These are phyloP conservation scores for Pseudozyma pruni DNA, from an alignment of 1,284 basidiomycete genomes.

Conservation along the genomic window DNA sequence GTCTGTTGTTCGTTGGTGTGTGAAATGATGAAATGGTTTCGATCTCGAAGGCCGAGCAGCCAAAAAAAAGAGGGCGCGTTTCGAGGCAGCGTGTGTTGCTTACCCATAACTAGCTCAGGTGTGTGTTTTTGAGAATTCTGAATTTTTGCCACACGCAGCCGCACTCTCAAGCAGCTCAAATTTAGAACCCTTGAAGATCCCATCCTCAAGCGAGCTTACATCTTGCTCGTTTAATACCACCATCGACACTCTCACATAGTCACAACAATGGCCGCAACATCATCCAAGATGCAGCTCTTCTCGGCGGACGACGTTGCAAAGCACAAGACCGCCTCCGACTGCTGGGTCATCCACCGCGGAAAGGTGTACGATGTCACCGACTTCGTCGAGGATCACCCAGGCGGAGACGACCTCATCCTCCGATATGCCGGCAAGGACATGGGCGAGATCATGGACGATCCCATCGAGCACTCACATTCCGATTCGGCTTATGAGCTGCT, in stretches of 20 bases:
- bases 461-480: slow-evolving; percentile 89
- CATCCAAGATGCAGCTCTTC: slow-evolving; percentile 53
- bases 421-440: slow-evolving; percentile 86
- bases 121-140: neutral
- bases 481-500: slow-evolving; percentile 91
- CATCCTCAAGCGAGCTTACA: neutral
- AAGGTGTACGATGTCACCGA: slow-evolving; percentile 71
- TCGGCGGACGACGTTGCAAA: slow-evolving; percentile 47
- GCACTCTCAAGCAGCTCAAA: neutral
- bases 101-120: no score
- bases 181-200: neutral
- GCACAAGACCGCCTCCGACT: slow-evolving; percentile 74
- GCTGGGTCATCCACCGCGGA: slow-evolving; percentile 71
- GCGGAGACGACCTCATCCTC: slow-evolving; percentile 71
- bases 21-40: no score
- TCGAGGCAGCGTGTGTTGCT: neutral
- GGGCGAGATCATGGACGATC: slow-evolving; percentile 82
- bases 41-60: no score
- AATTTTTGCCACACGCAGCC: slow-evolving; percentile 13
- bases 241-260: neutral
- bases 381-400: slow-evolving; percentile 70
- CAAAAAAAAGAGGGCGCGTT: neutral
- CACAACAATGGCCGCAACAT: slow-evolving; percentile 19
- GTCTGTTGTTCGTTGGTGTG: no score
- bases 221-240: neutral